These are phyloP conservation scores for Exophiala phaeomuriformis DNA, from an alignment of 2,329 filamentous ascomycete genomes.

Conservation along the genomic window DNA sequence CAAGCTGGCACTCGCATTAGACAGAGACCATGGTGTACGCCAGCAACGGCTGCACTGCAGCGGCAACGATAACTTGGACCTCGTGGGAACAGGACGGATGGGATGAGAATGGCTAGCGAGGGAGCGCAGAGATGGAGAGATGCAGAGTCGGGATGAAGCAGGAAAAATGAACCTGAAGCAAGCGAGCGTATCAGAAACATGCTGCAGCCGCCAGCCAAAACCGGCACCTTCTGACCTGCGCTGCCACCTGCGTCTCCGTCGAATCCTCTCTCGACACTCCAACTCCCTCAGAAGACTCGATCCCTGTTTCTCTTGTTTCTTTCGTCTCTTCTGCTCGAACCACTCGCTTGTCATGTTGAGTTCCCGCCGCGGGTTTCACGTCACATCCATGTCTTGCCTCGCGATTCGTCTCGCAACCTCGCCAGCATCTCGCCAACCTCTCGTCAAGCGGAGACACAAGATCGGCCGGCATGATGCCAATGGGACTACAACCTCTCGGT, in stretches of 20 bases:
- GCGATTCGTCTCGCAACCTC: slow-evolving; percentile 11
- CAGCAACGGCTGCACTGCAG: no score
- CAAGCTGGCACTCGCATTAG: no score
- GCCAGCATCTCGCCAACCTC: not conserved
- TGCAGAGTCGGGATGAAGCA: not conserved
- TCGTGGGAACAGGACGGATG: no score
- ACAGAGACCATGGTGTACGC: no score
- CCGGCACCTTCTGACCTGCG: not conserved
- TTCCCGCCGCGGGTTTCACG: slow-evolving; percentile 1
- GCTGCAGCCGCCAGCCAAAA: slow-evolving; percentile 13
- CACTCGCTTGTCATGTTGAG: slow-evolving; percentile 7
- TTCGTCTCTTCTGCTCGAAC: not conserved
- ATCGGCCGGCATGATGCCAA: not conserved
- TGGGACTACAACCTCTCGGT: not conserved
- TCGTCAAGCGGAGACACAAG: not conserved
- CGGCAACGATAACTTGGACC: no score
- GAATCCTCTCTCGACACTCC: not conserved
- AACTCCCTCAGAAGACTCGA: not conserved
- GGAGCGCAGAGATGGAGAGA: not conserved
- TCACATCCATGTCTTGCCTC: slow-evolving; percentile 12
- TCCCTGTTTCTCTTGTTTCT: not conserved
- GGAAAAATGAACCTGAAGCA: not conserved
- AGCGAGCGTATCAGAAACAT: slow-evolving; percentile 14
- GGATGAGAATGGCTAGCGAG: no score
- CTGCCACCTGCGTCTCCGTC: not conserved